Conservation (phyloP, 2,329 filamentous ascomycete genomes). For the Alternaria dauci region DNA sequence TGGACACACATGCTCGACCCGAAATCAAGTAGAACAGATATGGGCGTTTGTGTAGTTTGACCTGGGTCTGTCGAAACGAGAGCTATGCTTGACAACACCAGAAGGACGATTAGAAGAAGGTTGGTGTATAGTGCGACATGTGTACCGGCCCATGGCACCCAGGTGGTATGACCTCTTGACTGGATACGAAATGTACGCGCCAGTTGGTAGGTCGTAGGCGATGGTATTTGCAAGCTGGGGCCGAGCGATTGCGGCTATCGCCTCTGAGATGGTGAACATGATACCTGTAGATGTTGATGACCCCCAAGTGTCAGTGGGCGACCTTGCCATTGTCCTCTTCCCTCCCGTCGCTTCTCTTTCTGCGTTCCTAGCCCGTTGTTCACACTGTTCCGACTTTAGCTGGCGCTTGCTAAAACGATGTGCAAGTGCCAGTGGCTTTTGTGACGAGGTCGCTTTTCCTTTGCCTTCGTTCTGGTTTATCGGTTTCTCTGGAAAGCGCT, state of each 20-base stretch:
- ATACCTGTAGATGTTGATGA: background rate
- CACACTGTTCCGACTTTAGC: background rate
- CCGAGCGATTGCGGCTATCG: conserved; percentile 11
- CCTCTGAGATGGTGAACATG: conserved; percentile 24
- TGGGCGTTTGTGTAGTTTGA: background rate
- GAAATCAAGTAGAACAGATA: background rate
- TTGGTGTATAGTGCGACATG: conserved; percentile 6
- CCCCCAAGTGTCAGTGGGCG: background rate
- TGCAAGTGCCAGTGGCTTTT: background rate
- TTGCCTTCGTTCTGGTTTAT: background rate
- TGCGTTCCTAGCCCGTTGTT: background rate
- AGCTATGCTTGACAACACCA: conserved; percentile 3
- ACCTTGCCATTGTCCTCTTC: background rate
- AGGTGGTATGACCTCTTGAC: conserved; percentile 22
- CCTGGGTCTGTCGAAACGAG: background rate
- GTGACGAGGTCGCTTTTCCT: background rate
- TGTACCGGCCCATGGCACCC: conserved; percentile 23
- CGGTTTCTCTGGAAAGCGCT: background rate
- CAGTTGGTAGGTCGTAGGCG: conserved; percentile 14
- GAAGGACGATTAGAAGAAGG: conserved; percentile 14
- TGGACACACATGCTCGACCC: background rate
- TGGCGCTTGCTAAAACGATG: background rate
- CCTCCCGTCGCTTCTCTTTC: background rate
- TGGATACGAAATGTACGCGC: conserved; percentile 18
- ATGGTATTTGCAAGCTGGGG: conserved; percentile 4